Evolutionary conservation across 495 filamentous ascomycete species (phyloP), one percentile per base, ranked within the genome.

Genomic region (Aspergillus egyptiacus): DNA sequence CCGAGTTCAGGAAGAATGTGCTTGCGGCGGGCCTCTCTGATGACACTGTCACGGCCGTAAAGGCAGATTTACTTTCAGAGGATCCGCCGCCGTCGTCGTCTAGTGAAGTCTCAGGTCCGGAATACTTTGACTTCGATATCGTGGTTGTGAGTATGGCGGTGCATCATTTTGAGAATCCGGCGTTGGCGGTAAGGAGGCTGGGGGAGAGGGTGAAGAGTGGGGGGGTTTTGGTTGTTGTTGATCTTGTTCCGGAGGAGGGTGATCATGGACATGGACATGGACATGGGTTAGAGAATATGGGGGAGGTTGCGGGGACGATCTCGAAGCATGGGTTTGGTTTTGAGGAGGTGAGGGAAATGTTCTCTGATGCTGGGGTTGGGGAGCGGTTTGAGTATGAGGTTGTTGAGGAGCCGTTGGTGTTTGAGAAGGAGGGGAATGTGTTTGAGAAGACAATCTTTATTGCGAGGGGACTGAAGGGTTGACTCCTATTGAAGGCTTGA

Each of bases 131-230:
- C 40, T 85, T 89, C 55, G 82, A 87, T 53, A 44, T 88, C 23
- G 78, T 79, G 4, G 73, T 74, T 13, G 74, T 88, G 23, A 80
- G 85, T 18, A 72, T 80, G 46, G 85, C 78, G 1, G 75, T 88
- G 54, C 86, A 91, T 60, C 86, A 91, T 57, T 86, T 91, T 51
- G 75, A 81, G 40, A 65, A 83, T 50, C 79, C 83, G 0, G 66
- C 64, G 3, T 63, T 76, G 32, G 78, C 80, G 8, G 63, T 82
- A 34, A 65, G 70, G 43, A 63, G 77, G 19, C 69, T 91, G 11
- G 74, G 68, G 17, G 67, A 77, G 57, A 72, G 83, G 8, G 59
- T 91, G 33, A 78, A 74, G 49, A 70, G 75, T 1, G 81, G 79
- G 19, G 86, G 84, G 22, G 78, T 81, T 2, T 66, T 83, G 32